Evolutionary conservation across 192 early-diverging fungal species (phyloP).

Genomic region (Linnemannia exigua): DNA sequence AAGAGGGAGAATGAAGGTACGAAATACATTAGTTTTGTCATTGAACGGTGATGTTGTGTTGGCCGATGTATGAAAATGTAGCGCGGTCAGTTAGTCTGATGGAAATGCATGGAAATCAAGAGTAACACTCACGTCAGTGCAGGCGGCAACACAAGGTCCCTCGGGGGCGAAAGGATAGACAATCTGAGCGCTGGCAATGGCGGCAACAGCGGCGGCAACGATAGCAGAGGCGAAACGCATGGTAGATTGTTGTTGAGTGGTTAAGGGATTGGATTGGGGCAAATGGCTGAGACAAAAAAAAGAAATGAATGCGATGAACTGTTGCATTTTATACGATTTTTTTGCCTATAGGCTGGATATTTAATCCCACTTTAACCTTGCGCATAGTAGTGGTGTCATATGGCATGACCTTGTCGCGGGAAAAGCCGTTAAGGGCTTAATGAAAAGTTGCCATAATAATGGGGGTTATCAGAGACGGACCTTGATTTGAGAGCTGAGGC

Average conservation of each 20-base stretch:
- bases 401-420: neutral
- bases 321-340: neutral
- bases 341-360: neutral
- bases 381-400: neutral
- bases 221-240: conserved; percentile 32
- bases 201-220: conserved; percentile 30
- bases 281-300: neutral
- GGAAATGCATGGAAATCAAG: too few species aligned
- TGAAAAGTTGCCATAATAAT: neutral
- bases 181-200: conserved; percentile 28
- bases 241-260: neutral
- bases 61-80: neutral
- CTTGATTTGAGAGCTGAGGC: neutral
- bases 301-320: neutral
- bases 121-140: conserved; percentile 35
- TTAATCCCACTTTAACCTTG: neutral
- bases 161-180: conserved; percentile 41
- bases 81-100: too few species aligned
- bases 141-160: conserved; percentile 32
- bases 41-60: too few species aligned
- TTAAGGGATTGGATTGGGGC: neutral
- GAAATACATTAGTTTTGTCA: neutral
- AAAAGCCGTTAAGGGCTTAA: neutral
- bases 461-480: neutral
- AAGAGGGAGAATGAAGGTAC: neutral